Conservation (phyloP, 2,329 filamentous ascomycete species). For the Chaetomium globosum region DNA sequence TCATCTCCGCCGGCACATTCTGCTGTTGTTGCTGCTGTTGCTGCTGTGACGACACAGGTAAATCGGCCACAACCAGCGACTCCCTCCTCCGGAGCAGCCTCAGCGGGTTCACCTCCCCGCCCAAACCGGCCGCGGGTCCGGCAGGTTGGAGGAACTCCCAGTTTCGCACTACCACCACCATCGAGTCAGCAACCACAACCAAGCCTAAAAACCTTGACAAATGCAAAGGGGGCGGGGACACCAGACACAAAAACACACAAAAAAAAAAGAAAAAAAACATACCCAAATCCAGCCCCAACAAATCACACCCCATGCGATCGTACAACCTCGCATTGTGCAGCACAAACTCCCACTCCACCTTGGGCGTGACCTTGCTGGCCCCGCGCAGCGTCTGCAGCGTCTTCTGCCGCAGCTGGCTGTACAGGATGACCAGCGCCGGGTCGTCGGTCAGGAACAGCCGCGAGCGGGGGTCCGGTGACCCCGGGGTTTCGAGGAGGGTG, state of each 20-base stretch:
- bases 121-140: slow-evolving; percentile 42
- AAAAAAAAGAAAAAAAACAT: slow-evolving; percentile 43
- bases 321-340: slow-evolving; percentile 83
- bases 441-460: slow-evolving; percentile 88
- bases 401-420: slow-evolving; percentile 79
- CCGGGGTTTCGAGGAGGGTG: slow-evolving; percentile 69
- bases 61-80: slow-evolving; percentile 78
- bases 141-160: slow-evolving; percentile 74
- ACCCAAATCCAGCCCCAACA: slow-evolving; percentile 84
- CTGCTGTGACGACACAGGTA: slow-evolving; percentile 47
- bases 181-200: slow-evolving; percentile 26
- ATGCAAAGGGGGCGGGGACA: background rate
- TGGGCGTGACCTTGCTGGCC: slow-evolving; percentile 77
- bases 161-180: slow-evolving; percentile 62
- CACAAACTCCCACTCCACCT: slow-evolving; percentile 85
- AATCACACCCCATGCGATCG: slow-evolving; percentile 88
- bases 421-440: slow-evolving; percentile 83
- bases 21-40: slow-evolving; percentile 19
- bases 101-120: slow-evolving; percentile 62
- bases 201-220: background rate
- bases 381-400: slow-evolving; percentile 81
- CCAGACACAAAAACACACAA: background rate
- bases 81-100: slow-evolving; percentile 71
- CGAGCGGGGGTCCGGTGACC: slow-evolving; percentile 69
- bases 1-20: slow-evolving; percentile 47